phyloP scores from a whole-genome alignment of 495 filamentous ascomycete species.

The Terfezia claveryi region DNA sequence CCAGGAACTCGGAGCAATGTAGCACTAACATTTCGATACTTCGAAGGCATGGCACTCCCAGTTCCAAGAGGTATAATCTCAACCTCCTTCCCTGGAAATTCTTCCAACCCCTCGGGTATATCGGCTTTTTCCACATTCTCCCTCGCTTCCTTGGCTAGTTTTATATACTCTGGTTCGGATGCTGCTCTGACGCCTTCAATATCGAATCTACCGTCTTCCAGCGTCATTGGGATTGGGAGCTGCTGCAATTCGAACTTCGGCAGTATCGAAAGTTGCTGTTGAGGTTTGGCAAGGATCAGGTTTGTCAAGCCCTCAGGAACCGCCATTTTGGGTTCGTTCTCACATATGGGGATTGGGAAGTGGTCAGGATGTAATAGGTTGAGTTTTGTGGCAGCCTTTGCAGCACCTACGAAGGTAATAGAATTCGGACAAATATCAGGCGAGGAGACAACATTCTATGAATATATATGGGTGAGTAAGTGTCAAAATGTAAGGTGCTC shows the following conservation, averaged over 20 bases:
- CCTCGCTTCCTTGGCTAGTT: conserved; percentile 29
- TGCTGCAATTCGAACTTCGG: conserved; percentile 36
- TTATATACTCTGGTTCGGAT: conserved; percentile 13
- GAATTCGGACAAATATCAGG: conserved; percentile 48
- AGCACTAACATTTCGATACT: conserved; percentile 70
- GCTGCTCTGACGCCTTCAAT: conserved; percentile 11
- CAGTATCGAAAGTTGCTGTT: conserved; percentile 38
- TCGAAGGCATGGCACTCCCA: conserved; percentile 68
- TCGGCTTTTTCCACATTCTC: conserved; percentile 22
- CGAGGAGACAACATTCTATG: conserved; percentile 58
- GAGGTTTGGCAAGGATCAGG: conserved; percentile 15
- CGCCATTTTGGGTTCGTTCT: conserved; percentile 28
- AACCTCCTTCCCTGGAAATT: conserved; percentile 44
- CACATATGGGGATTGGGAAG: conserved; percentile 39
- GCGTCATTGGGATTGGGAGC: conserved; percentile 23
- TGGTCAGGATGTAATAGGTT: conserved; percentile 37
- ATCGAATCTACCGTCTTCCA: conserved; percentile 15
- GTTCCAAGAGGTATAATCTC: conserved; percentile 80
- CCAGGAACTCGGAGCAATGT: conserved; percentile 70
- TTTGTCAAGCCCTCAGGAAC: neutral
- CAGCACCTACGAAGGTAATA: conserved; percentile 40
- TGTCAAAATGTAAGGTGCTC: neutral
- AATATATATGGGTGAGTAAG: conserved; percentile 7
- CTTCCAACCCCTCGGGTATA: conserved; percentile 23
- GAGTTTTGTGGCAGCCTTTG: conserved; percentile 39